phyloP scores from a whole-genome alignment of 1,139 yeast species.

The Pichia sp. region DNA sequence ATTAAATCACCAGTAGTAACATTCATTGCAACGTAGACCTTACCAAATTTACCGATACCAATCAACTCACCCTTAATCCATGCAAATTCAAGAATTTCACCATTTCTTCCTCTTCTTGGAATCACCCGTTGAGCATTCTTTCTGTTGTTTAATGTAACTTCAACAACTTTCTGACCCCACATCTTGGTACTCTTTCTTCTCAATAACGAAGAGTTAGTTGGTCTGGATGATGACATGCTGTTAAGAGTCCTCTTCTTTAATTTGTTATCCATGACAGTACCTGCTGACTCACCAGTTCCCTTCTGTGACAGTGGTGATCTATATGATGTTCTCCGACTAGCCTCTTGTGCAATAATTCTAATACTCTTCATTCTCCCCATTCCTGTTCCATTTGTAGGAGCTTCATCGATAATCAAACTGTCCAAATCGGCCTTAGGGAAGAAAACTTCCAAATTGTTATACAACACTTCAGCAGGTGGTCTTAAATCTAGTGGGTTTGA shows the following conservation, averaged over 20 bases:
- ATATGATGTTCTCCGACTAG: constrained; percentile 55
- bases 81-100: constrained; percentile 80
- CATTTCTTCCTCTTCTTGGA: constrained; percentile 50
- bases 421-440: constrained; percentile 94
- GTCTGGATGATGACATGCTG: background rate
- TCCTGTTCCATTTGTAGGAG: constrained; percentile 21
- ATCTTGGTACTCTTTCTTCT: constrained; percentile 85
- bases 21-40: constrained; percentile 87
- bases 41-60: constrained; percentile 98
- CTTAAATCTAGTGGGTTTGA: constrained; percentile 54
- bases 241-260: background rate
- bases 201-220: constrained; percentile 31
- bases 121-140: constrained; percentile 11
- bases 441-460: constrained; percentile 85
- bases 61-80: constrained; percentile 98
- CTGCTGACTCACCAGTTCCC: background rate
- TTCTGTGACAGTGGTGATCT: background rate
- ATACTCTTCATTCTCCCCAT: constrained; percentile 75
- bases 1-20: constrained; percentile 98
- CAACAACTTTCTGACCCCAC: constrained; percentile 97
- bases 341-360: constrained; percentile 91
- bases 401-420: constrained; percentile 82
- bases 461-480: constrained; percentile 94
- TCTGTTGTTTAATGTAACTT: constrained; percentile 51
- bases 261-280: background rate